Evolutionary conservation across 768 basidiomycete species (phyloP).

Genomic region (Daedaleopsis nitida): DNA sequence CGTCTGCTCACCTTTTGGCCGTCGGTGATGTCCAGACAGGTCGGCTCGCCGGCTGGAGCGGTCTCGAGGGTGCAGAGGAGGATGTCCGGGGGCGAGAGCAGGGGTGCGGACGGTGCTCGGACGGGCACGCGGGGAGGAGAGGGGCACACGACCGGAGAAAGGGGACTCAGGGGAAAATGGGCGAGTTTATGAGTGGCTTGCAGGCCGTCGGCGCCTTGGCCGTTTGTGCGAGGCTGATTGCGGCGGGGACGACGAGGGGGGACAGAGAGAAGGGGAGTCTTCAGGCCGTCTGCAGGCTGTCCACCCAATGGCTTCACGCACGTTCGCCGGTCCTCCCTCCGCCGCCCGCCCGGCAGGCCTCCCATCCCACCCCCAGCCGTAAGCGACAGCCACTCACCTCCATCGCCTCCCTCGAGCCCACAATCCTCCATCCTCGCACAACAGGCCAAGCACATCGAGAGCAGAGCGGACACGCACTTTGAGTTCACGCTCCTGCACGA

Average conservation of each 20-base stretch:
- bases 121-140: not conserved
- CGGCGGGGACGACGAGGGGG: not conserved
- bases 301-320: slow-evolving; percentile 43
- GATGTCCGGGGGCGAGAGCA: not conserved
- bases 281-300: not conserved
- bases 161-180: not conserved
- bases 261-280: not conserved
- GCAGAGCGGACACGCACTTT: not conserved
- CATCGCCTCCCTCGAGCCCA: not conserved
- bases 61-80: not conserved
- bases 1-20: slow-evolving; percentile 6
- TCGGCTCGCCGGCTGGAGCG: not conserved
- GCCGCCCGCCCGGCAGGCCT: slow-evolving; percentile 19
- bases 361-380: slow-evolving; percentile 15
- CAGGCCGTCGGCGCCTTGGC: slow-evolving; percentile 11
- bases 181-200: slow-evolving; percentile 4
- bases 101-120: too few relatives aligned
- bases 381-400: slow-evolving; percentile 7
- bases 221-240: not conserved
- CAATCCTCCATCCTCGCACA: not conserved
- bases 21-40: not conserved
- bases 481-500: not conserved
- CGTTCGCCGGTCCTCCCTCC: slow-evolving; percentile 48
- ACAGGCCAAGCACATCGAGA: not conserved
- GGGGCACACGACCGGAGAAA: slow-evolving; percentile 10